These are phyloP conservation scores for Talaromyces sp. DNA, from an alignment of 2,329 filamentous ascomycete species.

Conservation along the genomic window DNA sequence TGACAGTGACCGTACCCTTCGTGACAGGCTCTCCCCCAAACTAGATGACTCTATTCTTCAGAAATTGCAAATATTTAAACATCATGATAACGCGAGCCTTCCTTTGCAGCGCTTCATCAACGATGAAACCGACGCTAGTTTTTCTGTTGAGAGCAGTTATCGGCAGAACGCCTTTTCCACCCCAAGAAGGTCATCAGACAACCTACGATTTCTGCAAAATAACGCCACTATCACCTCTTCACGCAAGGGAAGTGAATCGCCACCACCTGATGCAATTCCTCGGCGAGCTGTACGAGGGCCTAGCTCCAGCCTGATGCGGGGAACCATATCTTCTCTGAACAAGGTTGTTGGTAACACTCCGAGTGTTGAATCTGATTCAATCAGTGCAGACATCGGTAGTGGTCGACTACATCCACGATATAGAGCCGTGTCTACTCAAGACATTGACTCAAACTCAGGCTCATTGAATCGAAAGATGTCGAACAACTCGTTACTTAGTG, in stretches of 20 bases:
- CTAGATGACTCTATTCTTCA: constrained; percentile 21
- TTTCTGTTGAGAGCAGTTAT: constrained; percentile 11
- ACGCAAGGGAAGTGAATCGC: constrained; percentile 8
- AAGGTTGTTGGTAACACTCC: constrained; percentile 5
- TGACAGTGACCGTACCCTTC: constrained; percentile 22
- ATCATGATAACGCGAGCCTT: constrained; percentile 28
- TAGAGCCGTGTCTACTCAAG: constrained; percentile 10
- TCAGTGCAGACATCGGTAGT: not conserved
- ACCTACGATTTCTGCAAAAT: not conserved
- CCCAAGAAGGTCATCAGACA: not conserved
- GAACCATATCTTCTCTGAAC: constrained; percentile 11
- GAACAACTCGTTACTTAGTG: constrained; percentile 4
- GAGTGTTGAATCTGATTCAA: constrained; percentile 2
- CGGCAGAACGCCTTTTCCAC: constrained; percentile 1
- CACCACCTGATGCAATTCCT: constrained; percentile 7
- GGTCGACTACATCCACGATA: constrained; percentile 5
- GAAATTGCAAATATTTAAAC: constrained; percentile 18
- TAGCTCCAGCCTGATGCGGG: constrained; percentile 10
- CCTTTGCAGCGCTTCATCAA: constrained; percentile 36
- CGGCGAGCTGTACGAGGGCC: constrained; percentile 10
- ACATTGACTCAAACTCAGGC: constrained; percentile 1
- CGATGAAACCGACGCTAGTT: constrained; percentile 26
- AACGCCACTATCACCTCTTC: not conserved
- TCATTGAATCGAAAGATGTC: constrained; percentile 7
- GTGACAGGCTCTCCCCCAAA: constrained; percentile 25